These are phyloP conservation scores for Eucalyptus microcorys DNA, from an alignment of 345 rosid genomes.

Conservation along the genomic window DNA sequence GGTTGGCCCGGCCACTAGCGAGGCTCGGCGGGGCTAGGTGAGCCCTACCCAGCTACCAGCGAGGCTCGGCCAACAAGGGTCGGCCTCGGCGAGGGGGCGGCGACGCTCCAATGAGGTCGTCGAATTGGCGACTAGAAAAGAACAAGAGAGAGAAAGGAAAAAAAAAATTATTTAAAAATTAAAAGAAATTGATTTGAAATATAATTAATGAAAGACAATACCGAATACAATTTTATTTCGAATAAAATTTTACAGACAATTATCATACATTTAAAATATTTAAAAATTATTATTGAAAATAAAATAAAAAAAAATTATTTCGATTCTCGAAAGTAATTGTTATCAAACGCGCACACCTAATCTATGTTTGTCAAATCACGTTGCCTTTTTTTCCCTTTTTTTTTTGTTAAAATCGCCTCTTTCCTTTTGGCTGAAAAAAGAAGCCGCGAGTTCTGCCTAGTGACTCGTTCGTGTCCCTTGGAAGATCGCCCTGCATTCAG, in stretches of 20 bases:
- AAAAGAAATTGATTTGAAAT: too few species aligned
- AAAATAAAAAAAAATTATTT: too few species aligned
- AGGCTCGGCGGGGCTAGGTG: accelerated
- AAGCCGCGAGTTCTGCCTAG: too few species aligned
- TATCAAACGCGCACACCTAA: accelerated
- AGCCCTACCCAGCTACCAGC: accelerated
- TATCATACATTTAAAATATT: accelerated
- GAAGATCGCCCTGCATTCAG: background rate
- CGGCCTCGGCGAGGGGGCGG: accelerated
- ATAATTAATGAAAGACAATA: accelerated
- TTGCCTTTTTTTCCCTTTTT: background rate
- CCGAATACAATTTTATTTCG: accelerated
- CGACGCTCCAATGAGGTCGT: accelerated
- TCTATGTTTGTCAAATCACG: background rate
- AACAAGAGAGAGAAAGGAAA: background rate
- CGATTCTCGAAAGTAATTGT: too few species aligned
- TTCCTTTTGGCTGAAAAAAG: too few species aligned
- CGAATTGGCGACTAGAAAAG: background rate
- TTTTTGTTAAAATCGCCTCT: background rate
- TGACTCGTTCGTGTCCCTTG: too few species aligned
- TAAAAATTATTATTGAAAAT: accelerated
- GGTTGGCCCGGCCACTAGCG: accelerated
- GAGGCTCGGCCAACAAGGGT: accelerated
- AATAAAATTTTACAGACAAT: too few species aligned
- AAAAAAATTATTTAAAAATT: too few species aligned